Base-by-base conservation (phyloP, 768 basidiomycete genomes). In the Galerina marginata region DNA sequence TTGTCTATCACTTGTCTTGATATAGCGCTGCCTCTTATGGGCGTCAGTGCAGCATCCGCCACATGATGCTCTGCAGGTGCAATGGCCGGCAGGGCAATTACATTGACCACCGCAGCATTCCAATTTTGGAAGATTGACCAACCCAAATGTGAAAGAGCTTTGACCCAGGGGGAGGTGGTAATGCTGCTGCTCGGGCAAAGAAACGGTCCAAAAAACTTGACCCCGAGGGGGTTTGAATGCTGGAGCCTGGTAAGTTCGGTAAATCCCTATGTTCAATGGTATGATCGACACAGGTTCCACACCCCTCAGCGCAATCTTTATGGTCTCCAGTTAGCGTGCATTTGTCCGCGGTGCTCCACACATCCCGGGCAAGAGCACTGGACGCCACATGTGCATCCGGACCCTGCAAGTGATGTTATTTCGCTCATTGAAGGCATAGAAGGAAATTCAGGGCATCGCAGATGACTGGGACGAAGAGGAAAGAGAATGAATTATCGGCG, bases 311-410 rank as follows among this genome's bases (percentile, higher is more conserved):
- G 67, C 83, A 84, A 62, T 78, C 74, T 25, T 66, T 73, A 54
- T 81, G 83, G 47, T 84, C 79, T 15, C 77, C 66, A n/a, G 46
- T 78, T 78, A 16, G 75, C 81, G 59, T 85, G 70, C 15, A 79
- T 78, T 15, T 72, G 58, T 1, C 86, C 84, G n/a, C 89, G 86
- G 67, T 92, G 91, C 65, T 89, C 81, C 9, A 83, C 70, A 68
- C 91, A 93, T 37, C 90, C 90, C 0, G 90, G 90, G 72, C 91
- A 93, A 12, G 81, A 81, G 67, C 91, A 93, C 42, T 76, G 74
- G 44, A 84, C 71, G 33, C 90, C 90, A 67, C 91, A 92, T 7
- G 86, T 89, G 69, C 91, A 92, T 2, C 87, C 89, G 2, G 89
- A 82, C 12, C 85, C 87, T 2, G 88, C 87, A 11, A 88, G 71